These are phyloP conservation scores for Tylopilus sp. DNA, from an alignment of 768 basidiomycete genomes.

Conservation along the genomic window DNA sequence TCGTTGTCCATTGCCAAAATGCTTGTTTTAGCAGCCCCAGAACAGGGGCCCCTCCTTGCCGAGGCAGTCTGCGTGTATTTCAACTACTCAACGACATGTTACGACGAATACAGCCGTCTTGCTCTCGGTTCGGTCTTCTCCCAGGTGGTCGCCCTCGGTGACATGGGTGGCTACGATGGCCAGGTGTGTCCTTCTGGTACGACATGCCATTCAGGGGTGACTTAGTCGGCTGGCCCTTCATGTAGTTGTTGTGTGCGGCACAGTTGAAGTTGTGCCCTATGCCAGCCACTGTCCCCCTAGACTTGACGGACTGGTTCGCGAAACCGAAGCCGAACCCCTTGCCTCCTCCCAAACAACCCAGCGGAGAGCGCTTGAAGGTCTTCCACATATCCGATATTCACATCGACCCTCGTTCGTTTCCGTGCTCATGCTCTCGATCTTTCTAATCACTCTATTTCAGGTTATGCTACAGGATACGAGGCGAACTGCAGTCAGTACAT, in stretches of 20 bases:
- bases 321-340: slow-evolving; percentile 49
- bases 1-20: slow-evolving; percentile 40
- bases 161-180: slow-evolving; percentile 42
- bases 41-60: slow-evolving; percentile 25
- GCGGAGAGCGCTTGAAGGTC: slow-evolving; percentile 45
- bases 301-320: slow-evolving; percentile 47
- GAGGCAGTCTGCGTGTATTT: too few species aligned
- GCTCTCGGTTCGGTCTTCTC: slow-evolving; percentile 25
- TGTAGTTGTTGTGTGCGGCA: slow-evolving; percentile 25
- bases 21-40: slow-evolving; percentile 40
- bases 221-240: background rate
- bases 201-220: background rate
- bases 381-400: slow-evolving; percentile 50
- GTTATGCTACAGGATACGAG: slow-evolving; percentile 66
- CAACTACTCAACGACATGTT: too few species aligned
- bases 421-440: background rate
- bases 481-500: slow-evolving; percentile 61
- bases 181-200: slow-evolving; percentile 30
- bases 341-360: slow-evolving; percentile 38
- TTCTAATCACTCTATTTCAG: slow-evolving; percentile 28
- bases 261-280: slow-evolving; percentile 36
- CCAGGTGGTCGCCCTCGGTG: slow-evolving; percentile 34
- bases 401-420: slow-evolving; percentile 44
- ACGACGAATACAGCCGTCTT: too few species aligned
- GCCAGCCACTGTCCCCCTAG: slow-evolving; percentile 18